Evolutionary conservation across 2,329 filamentous ascomycete species (phyloP), one percentile per base, ranked within the genome.

Genomic region (Paracoccidioides brasiliensis): DNA sequence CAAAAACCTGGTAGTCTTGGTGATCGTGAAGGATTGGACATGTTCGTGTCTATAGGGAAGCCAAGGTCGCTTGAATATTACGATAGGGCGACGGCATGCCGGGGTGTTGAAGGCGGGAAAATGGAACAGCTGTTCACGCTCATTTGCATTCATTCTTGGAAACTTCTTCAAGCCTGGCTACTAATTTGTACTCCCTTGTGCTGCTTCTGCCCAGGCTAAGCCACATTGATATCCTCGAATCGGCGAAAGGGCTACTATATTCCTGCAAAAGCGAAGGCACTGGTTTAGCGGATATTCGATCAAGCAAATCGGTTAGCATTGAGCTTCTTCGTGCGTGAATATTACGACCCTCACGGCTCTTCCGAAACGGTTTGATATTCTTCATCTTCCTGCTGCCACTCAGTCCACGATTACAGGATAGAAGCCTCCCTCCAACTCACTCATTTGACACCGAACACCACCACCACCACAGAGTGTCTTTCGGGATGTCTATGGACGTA

Each of bases 121-220:
- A 41, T 41, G 14, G 35, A 52, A 52, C 49, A 42, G 49, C 22
- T 52, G 49, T 41, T 52, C 49, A 42, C 41, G 49, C 37, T 32
- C 12, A 37, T n/a, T 40, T 40, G 35, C 15, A 52, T 42, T 12
- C 4, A 49, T 35, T 32, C 8, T 49, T 28, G 41, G n/a, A 42
- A n/a, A 10, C 33, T 37, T 33, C 48, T 51, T 3, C 35, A 51
- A 38, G 49, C 14, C 38, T 9, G 32, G 30, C 38, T 14, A 9
- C 37, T 32, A n/a, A 37, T 52, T 52, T n/a, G 37, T 42, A 22
- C 15, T 15, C 50, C 35, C 10, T 37, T 12, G 3, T 10, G 14
- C 50, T 33, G 12, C 22, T 42, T n/a, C 40, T 41, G 38, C 49
- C 15, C 8, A 28, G 9, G 8, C 37, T 52, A 5, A 10, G 5